Evolutionary conservation across 2,329 filamentous ascomycete genomes (phyloP).

Genomic region (Fusarium robinianum): DNA sequence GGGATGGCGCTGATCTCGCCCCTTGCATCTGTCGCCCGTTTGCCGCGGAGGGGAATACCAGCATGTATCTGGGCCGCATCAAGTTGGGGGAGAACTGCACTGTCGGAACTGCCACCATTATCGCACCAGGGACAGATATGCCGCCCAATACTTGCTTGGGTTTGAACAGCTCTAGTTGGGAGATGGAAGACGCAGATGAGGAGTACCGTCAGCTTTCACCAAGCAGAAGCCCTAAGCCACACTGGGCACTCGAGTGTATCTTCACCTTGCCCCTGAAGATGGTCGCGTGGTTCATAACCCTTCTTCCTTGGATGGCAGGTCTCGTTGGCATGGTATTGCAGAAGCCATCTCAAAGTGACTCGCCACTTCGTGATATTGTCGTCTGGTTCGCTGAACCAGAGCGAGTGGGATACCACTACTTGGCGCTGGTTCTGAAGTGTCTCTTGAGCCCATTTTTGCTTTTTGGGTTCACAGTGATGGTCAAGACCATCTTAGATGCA

Average conservation of each 20-base stretch:
- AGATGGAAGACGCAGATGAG: slow-evolving; percentile 53
- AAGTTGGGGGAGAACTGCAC: slow-evolving; percentile 52
- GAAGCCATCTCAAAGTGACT: slow-evolving; percentile 39
- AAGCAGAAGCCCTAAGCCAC: slow-evolving; percentile 46
- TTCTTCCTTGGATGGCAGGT: slow-evolving; percentile 51
- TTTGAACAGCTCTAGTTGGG: slow-evolving; percentile 62
- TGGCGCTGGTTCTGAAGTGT: slow-evolving; percentile 49
- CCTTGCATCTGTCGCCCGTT: slow-evolving; percentile 57
- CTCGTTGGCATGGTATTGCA: slow-evolving; percentile 51
- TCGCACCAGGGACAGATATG: slow-evolving; percentile 55
- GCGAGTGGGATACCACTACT: slow-evolving; percentile 55
- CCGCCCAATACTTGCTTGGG: slow-evolving; percentile 58
- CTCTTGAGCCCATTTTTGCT: slow-evolving; percentile 50
- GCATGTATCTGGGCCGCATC: slow-evolving; percentile 60
- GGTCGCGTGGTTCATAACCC: slow-evolving; percentile 47
- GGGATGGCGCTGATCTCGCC: slow-evolving; percentile 53
- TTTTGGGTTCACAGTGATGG: slow-evolving; percentile 47
- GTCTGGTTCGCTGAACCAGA: slow-evolving; percentile 54
- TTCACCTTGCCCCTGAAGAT: slow-evolving; percentile 49
- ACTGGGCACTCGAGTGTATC: slow-evolving; percentile 50
- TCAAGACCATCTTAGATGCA: slow-evolving; percentile 48
- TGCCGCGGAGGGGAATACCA: slow-evolving; percentile 59
- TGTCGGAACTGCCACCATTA: slow-evolving; percentile 53
- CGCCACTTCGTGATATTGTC: slow-evolving; percentile 48
- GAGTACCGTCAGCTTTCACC: slow-evolving; percentile 51